A percentile compares a stretch with the other conserved stretches of the same genome.
Conservation (phyloP, 1,139 yeast genomes). For the Protomyces pachydermus region DNA sequence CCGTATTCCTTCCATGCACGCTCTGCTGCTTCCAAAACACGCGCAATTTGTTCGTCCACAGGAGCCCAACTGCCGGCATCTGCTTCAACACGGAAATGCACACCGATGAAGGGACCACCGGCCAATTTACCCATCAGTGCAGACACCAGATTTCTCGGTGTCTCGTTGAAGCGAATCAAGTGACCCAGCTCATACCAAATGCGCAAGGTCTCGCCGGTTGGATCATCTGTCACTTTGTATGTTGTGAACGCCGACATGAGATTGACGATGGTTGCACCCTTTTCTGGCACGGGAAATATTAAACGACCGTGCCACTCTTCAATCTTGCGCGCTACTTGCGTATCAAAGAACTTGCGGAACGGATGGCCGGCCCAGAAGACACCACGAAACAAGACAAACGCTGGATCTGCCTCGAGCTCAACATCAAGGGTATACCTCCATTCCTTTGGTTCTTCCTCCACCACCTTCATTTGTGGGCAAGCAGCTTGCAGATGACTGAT, state of each 20-base stretch:
- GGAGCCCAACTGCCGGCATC: background rate
- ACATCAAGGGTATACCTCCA: background rate
- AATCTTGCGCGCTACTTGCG: background rate
- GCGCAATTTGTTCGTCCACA: background rate
- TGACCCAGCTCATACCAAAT: slow-evolving; percentile 2
- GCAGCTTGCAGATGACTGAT: background rate
- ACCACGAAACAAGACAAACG: background rate
- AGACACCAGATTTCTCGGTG: background rate
- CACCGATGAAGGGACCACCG: background rate
- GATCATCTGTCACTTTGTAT: slow-evolving; percentile 3
- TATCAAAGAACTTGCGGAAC: background rate
- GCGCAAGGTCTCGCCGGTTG: background rate
- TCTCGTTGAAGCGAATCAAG: slow-evolving; percentile 2
- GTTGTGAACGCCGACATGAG: background rate
- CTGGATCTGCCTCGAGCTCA: background rate
- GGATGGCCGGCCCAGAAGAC: background rate
- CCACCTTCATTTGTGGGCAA: background rate
- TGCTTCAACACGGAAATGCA: slow-evolving; percentile 5
- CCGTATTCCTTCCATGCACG: slow-evolving; percentile 4
- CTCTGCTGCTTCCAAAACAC: background rate
- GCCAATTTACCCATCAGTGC: background rate
- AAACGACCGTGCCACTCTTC: background rate
- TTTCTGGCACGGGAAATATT: background rate
- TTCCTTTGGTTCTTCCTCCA: background rate
- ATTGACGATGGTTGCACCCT: background rate